Conservation (phyloP, 225 moss, liverwort and hornwort genomes). For the Bryoerythrophyllum caledonicum region DNA sequence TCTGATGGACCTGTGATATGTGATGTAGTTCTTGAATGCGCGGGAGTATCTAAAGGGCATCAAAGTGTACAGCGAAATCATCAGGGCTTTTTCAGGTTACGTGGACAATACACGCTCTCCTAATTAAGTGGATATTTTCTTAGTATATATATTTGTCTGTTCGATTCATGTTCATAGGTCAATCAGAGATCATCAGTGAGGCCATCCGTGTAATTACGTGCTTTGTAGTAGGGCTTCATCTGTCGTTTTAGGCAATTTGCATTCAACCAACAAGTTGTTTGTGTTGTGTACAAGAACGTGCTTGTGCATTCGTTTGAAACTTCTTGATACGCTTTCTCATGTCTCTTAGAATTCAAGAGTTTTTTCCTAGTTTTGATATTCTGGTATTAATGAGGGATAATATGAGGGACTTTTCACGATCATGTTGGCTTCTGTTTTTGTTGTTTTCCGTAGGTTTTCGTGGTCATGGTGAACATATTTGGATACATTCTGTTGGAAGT, state of each 20-base stretch:
- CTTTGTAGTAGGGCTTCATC: neutral
- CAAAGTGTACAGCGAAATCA: constrained; percentile 56
- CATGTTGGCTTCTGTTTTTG: neutral
- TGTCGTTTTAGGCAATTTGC: neutral
- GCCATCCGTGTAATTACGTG: neutral
- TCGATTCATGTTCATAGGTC: neutral
- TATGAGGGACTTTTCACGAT: no score
- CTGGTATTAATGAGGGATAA: no score
- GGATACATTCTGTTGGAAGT: no score
- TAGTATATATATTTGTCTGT: neutral
- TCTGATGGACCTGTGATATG: neutral
- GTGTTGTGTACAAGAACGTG: neutral
- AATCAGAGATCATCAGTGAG: neutral
- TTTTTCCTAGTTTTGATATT: neutral
- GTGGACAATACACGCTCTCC: constrained; percentile 21
- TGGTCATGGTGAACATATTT: neutral
- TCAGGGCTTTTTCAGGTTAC: constrained; percentile 50
- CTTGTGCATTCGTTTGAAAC: neutral
- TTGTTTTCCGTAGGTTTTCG: neutral
- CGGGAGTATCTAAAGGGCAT: constrained; percentile 77
- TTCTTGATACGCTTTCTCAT: neutral
- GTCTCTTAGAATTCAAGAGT: neutral
- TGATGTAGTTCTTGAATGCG: constrained; percentile 63
- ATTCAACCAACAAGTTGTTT: no score
- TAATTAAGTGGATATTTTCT: neutral